These are phyloP conservation scores for Aethionema arabicum DNA, from an alignment of 345 rosid genomes.

Conservation along the genomic window DNA sequence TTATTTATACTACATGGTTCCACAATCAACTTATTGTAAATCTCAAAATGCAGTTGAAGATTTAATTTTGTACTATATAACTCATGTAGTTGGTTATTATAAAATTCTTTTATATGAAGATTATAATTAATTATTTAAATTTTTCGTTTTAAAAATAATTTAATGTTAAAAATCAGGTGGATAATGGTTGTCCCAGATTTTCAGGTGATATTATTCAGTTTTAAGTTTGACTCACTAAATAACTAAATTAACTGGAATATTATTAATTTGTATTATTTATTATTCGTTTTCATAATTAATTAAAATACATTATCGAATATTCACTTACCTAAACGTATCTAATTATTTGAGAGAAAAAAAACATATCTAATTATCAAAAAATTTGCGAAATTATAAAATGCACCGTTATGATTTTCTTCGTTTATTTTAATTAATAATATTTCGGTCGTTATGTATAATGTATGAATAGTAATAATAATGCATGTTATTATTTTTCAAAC, in stretches of 20 bases:
- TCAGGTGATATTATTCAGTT: slow-evolving; percentile 11
- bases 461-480: no score
- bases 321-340: background rate
- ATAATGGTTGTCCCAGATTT: slow-evolving; percentile 15
- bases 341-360: background rate
- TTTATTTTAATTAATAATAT: background rate
- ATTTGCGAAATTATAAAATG: background rate
- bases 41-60: no score
- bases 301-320: background rate
- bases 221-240: slow-evolving; percentile 10
- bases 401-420: background rate
- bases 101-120: no score
- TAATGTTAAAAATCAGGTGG: slow-evolving; percentile 16
- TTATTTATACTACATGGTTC: no score
- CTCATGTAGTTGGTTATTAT: no score
- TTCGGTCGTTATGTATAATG: no score
- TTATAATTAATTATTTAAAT: no score
- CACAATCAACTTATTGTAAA: no score
- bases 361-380: background rate
- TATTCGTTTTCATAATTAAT: background rate
- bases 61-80: no score
- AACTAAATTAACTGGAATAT: background rate
- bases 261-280: no score
- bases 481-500: background rate
- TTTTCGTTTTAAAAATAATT: background rate